phyloP scores from a whole-genome alignment of 805 yeast genomes.

The Candida loeiensis region DNA sequence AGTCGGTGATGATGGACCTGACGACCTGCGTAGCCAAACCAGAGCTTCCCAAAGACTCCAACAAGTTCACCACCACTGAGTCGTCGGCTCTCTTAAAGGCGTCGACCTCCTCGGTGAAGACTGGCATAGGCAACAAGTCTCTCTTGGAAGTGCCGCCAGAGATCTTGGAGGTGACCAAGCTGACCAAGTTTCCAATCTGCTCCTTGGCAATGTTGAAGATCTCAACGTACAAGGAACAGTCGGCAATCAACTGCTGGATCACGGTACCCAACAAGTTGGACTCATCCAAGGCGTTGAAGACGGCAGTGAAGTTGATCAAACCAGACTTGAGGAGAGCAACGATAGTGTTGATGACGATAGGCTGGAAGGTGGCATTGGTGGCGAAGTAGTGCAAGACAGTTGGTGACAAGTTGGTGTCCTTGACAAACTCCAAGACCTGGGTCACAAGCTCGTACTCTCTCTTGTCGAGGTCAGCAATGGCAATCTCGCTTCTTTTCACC shows the following conservation, averaged over 20 bases:
- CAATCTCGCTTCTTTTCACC: slow-evolving; percentile 28
- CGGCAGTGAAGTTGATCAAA: slow-evolving; percentile 26
- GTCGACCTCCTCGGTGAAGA: slow-evolving; percentile 5
- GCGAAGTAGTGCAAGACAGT: slow-evolving; percentile 31
- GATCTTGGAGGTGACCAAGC: slow-evolving; percentile 23
- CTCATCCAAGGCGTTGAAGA: slow-evolving; percentile 35
- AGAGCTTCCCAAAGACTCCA: slow-evolving; percentile 39
- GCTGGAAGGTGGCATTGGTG: slow-evolving; percentile 23
- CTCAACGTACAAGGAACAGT: slow-evolving; percentile 36
- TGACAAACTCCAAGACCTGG: slow-evolving; percentile 34
- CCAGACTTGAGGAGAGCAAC: slow-evolving; percentile 33
- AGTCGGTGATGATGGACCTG: slow-evolving; percentile 36
- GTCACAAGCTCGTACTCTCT: slow-evolving; percentile 41
- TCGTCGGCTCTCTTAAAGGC: slow-evolving; percentile 18
- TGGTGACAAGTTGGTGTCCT: slow-evolving; percentile 36
- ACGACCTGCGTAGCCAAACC: slow-evolving; percentile 42
- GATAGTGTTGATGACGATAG: slow-evolving; percentile 24
- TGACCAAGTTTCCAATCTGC: slow-evolving; percentile 24
- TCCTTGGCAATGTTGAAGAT: slow-evolving; percentile 30
- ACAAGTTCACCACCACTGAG: slow-evolving; percentile 30
- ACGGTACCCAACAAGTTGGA: slow-evolving; percentile 34
- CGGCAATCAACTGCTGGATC: slow-evolving; percentile 33
- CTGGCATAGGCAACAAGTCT: slow-evolving; percentile 13
- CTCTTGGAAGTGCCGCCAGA: slow-evolving; percentile 18
- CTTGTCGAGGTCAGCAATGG: slow-evolving; percentile 21